Evolutionary conservation across 768 basidiomycete genomes (phyloP), one percentile per base, ranked within the genome.

Genomic region (Aureoboletus auriporus): DNA sequence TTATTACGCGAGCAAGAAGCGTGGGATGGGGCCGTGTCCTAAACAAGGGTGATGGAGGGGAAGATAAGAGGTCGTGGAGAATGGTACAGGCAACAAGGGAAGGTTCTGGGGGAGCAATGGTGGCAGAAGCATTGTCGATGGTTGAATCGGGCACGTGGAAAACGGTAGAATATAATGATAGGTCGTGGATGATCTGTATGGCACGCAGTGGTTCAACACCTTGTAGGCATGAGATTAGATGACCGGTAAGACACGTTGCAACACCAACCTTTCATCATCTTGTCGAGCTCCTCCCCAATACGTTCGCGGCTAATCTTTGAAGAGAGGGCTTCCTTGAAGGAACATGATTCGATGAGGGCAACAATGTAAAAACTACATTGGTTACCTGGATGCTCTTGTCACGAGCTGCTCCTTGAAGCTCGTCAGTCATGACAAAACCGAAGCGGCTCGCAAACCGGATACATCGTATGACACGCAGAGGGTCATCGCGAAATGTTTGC

Each of bases 401-500:
- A 49, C 68, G 74, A 3, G 79, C 84, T 13, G 89, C 82, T 12
- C 77, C 73, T 42, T 73, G 69, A 17, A 96, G 70, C 42, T 86
- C 86, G 1, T 74, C 69, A 14, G 87, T 86, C 44, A 97, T 74
- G 11, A 74, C 71, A 57, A 94, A 95, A 20, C 89, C 89, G 63
- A 91, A 92, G 37, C 95, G 77, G 59, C 90, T 90, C 1, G 95
- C 87, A 65, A 99, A 99, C 48, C 96, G 75, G 20, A 98, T 68
- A 54, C 91, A 93, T 33, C 96, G 80, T 20, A 98, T 66, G n/a
- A 98, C 82, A 12, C 96, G 83, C 11, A 99, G 70, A 6, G 96
- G 96, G 67, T 99, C 96, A 58, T 99, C 96, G 23, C 80, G 69
- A 60, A 98, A 98, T 3, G 96, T 99, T 64, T 93, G 81, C 55